Evolutionary conservation across 768 basidiomycete genomes (phyloP).

Genomic region (Amanita jacksonii): DNA sequence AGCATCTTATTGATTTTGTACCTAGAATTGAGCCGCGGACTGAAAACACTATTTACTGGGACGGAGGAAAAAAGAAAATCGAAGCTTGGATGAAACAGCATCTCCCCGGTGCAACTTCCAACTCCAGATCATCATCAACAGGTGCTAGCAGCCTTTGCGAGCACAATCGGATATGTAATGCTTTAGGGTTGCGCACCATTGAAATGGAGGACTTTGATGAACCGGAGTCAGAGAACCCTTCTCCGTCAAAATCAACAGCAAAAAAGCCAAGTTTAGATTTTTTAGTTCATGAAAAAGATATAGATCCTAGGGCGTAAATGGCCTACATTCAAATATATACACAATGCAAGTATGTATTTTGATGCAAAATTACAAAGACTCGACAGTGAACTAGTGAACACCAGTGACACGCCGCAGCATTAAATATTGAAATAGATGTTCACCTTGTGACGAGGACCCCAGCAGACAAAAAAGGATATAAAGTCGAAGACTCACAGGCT

Average conservation of each 20-base stretch:
- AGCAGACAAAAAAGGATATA: slow-evolving; percentile 1
- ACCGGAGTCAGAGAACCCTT: no score
- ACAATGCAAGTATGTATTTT: no score
- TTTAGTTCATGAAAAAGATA: slow-evolving; percentile 1
- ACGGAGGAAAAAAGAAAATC: slow-evolving; percentile 12
- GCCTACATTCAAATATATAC: neutral
- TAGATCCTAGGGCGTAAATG: slow-evolving; percentile 3
- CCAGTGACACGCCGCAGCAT: no score
- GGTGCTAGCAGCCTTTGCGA: slow-evolving; percentile 8
- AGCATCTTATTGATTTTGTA: slow-evolving; percentile 1
- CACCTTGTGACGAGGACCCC: slow-evolving; percentile 1
- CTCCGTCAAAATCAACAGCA: no score
- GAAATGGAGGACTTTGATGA: neutral
- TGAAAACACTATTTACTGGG: slow-evolving; percentile 12
- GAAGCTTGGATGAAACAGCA: no score
- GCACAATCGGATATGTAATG: slow-evolving; percentile 13
- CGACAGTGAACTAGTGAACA: no score
- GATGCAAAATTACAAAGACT: no score
- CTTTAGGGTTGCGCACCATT: slow-evolving; percentile 2
- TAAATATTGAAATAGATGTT: neutral
- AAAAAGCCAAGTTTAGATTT: slow-evolving; percentile 2
- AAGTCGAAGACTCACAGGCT: neutral
- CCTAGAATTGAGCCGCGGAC: neutral
- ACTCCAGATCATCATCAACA: no score
- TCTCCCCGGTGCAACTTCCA: no score